Evolutionary conservation across 805 yeast genomes (phyloP).

Genomic region (Wickerhamomyces strasburgensis): DNA sequence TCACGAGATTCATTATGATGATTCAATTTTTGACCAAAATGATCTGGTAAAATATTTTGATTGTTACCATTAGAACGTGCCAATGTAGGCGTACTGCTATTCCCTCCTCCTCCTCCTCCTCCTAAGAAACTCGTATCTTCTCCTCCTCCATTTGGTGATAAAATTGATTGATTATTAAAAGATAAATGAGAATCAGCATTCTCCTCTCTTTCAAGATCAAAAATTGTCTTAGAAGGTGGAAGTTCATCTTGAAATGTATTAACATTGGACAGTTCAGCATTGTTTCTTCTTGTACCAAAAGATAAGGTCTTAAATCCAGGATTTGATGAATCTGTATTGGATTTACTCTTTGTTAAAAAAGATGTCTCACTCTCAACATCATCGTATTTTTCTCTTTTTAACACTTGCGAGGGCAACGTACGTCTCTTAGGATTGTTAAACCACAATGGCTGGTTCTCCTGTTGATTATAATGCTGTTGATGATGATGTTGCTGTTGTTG

Average conservation of each 20-base stretch:
- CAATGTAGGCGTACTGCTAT: constrained; percentile 1
- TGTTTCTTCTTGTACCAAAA: constrained; percentile 33
- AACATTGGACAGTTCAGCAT: constrained; percentile 19
- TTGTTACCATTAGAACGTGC: constrained; percentile 4
- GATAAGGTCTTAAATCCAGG: constrained; percentile 34
- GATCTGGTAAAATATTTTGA: constrained; percentile 5
- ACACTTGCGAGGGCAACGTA: constrained; percentile 40
- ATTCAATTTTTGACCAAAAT: no score
- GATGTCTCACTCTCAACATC: constrained; percentile 22
- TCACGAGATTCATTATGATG: constrained; percentile 4
- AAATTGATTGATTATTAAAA: no score
- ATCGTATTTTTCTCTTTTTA: constrained; percentile 34
- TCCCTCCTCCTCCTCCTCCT: no score
- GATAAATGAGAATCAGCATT: constrained; percentile 20
- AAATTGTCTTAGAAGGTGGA: constrained; percentile 36
- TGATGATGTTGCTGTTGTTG: neutral
- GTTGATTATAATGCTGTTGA: constrained; percentile 4
- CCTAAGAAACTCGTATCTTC: neutral
- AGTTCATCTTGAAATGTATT: constrained; percentile 34
- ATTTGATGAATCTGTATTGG: constrained; percentile 8
- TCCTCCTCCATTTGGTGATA: neutral
- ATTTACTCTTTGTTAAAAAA: constrained; percentile 18
- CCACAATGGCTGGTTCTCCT: constrained; percentile 29
- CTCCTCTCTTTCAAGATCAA: constrained; percentile 38
- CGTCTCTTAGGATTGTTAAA: constrained; percentile 41